Percentiles rank a stretch among this genome's conserved stretches.
Conservation (phyloP, 2,329 filamentous ascomycete species). For the Arthrobotrys conoides region DNA sequence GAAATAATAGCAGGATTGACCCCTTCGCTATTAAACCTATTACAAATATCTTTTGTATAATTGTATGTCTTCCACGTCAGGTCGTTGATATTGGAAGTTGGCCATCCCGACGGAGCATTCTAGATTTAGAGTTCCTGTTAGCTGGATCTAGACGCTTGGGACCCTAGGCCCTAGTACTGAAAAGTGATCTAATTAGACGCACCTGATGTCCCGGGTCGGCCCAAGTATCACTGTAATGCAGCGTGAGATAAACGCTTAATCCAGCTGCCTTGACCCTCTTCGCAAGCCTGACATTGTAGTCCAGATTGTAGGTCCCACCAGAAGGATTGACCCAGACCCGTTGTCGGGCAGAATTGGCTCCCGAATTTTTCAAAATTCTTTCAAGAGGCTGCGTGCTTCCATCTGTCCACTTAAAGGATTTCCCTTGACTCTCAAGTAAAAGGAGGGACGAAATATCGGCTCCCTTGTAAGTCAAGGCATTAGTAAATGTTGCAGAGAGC, state of each 20-base stretch:
- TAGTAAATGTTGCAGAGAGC: slow-evolving; percentile 62
- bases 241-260: slow-evolving; percentile 74
- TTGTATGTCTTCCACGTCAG: slow-evolving; percentile 77
- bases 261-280: slow-evolving; percentile 76
- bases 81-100: slow-evolving; percentile 71
- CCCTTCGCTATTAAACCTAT: slow-evolving; percentile 66
- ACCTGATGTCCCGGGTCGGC: slow-evolving; percentile 77
- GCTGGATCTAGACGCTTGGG: slow-evolving; percentile 8
- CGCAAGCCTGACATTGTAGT: slow-evolving; percentile 79
- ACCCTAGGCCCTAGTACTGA: neutral
- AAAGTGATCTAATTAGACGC: slow-evolving; percentile 39
- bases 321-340: slow-evolving; percentile 79
- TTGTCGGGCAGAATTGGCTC: slow-evolving; percentile 79
- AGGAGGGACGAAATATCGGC: slow-evolving; percentile 79
- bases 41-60: slow-evolving; percentile 76
- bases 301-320: slow-evolving; percentile 77
- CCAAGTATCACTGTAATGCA: slow-evolving; percentile 80
- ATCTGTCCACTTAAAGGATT: slow-evolving; percentile 73
- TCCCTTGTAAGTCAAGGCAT: slow-evolving; percentile 75
- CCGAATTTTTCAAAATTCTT: slow-evolving; percentile 74
- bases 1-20: slow-evolving; percentile 76
- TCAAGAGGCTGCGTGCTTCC: slow-evolving; percentile 74
- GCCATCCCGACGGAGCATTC: slow-evolving; percentile 76
- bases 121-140: slow-evolving; percentile 60
- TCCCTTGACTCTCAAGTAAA: slow-evolving; percentile 74